A percentile compares a stretch with the other conserved stretches of the same genome.
phyloP scores from a whole-genome alignment of 2,329 filamentous ascomycete genomes.

The Paracoccidioides lutzii region DNA sequence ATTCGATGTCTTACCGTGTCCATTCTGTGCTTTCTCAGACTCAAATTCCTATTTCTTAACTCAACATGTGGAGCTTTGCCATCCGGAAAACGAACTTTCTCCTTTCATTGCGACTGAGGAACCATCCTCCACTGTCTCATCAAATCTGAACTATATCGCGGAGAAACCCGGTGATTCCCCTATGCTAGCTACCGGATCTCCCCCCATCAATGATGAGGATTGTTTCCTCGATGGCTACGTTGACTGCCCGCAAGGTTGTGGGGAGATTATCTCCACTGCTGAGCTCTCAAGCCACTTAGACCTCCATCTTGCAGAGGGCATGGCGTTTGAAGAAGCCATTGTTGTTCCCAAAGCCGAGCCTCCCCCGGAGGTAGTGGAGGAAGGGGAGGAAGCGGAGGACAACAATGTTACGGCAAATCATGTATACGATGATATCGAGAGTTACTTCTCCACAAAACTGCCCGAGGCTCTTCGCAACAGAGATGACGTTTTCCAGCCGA shows the following conservation, averaged over 20 bases:
- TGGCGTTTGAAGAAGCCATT: conserved; percentile 30
- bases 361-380: too few species aligned
- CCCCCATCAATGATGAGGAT: background rate
- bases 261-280: conserved; percentile 40
- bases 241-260: conserved; percentile 47
- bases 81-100: conserved; percentile 27
- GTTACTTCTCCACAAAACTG: conserved; percentile 12
- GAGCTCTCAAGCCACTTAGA: conserved; percentile 49
- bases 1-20: conserved; percentile 22
- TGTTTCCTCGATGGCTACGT: conserved; percentile 29
- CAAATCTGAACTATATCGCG: background rate
- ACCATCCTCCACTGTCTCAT: background rate
- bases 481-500: conserved; percentile 10
- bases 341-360: conserved; percentile 1
- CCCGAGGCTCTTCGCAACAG: conserved; percentile 15
- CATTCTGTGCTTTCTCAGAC: conserved; percentile 35
- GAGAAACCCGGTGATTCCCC: too few species aligned
- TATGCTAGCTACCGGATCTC: too few species aligned
- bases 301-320: conserved; percentile 41
- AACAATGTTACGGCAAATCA: conserved; percentile 4
- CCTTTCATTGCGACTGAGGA: conserved; percentile 16
- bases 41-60: conserved; percentile 26
- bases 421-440: conserved; percentile 8
- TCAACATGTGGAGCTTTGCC: conserved; percentile 34
- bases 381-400: background rate